Conservation (phyloP, 2,329 filamentous ascomycete genomes). For the Botrytis aclada region DNA sequence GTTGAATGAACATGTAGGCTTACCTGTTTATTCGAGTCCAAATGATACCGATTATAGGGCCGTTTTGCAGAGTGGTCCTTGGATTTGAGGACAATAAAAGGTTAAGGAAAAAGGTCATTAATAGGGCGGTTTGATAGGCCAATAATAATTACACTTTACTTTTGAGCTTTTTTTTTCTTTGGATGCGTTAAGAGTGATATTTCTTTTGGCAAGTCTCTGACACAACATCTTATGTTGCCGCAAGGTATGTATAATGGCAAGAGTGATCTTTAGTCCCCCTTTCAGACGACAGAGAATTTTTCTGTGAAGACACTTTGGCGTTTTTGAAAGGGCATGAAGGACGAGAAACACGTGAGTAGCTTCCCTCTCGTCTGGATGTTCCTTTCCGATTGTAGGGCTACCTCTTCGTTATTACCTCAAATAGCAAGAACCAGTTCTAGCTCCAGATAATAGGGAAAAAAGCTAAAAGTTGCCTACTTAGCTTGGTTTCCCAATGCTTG, state of each 20-base stretch:
- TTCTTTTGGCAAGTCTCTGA: no score
- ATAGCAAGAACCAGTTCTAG: background rate
- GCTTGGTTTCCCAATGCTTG: background rate
- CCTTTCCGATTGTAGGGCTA: background rate
- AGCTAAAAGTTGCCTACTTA: no score
- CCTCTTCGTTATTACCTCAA: background rate
- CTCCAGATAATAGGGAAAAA: background rate
- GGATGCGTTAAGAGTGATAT: background rate
- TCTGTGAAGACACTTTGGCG: background rate
- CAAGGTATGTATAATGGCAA: background rate
- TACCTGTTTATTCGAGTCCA: slow-evolving; percentile 13
- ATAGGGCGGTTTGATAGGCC: background rate
- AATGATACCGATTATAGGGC: slow-evolving; percentile 15
- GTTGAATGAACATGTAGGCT: slow-evolving; percentile 47
- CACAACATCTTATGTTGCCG: background rate
- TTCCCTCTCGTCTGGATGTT: background rate
- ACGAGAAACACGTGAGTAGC: background rate
- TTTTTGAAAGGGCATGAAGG: background rate
- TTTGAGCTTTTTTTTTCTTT: background rate
- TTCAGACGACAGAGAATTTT: no score
- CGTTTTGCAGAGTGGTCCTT: slow-evolving; percentile 9
- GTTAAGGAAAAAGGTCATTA: background rate
- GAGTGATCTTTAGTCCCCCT: background rate
- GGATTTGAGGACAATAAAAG: slow-evolving; percentile 3
- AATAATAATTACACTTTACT: background rate